Percentiles rank a stretch among this genome's conserved stretches.
phyloP scores from a whole-genome alignment of 202 grass and related monocot genomes.

The Cymbopogon flexuosus region DNA sequence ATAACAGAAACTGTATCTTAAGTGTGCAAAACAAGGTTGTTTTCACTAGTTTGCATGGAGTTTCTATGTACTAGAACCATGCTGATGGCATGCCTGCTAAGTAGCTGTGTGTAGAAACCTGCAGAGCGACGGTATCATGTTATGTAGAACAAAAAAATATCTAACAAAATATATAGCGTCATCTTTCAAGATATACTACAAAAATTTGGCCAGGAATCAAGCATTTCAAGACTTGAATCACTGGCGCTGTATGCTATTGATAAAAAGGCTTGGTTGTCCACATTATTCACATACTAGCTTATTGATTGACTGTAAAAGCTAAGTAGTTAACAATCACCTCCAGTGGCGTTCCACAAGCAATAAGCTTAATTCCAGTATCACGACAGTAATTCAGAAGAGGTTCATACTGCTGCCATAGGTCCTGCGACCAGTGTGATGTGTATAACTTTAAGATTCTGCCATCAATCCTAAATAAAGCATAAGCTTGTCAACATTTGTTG shows the following conservation, averaged over 20 bases:
- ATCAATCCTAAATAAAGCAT: constrained; percentile 67
- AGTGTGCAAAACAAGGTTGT: not conserved
- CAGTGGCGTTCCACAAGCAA: constrained; percentile 80
- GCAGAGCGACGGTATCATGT: constrained; percentile 5
- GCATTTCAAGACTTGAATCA: constrained; percentile 18
- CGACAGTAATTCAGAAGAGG: constrained; percentile 82
- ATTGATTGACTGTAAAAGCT: not conserved
- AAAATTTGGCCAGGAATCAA: not conserved
- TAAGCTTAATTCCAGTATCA: constrained; percentile 69
- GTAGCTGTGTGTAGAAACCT: not conserved
- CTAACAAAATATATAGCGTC: not conserved
- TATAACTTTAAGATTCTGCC: constrained; percentile 60
- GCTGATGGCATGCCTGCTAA: not conserved
- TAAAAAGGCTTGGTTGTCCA: not conserved
- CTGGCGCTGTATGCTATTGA: not conserved
- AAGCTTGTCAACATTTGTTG: not conserved
- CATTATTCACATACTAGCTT: not conserved
- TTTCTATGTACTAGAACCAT: constrained; percentile 8
- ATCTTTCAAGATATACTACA: constrained; percentile 15
- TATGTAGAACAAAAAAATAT: not conserved
- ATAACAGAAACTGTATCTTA: not conserved
- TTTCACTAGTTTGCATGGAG: not conserved
- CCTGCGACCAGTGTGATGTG: constrained; percentile 68
- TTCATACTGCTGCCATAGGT: constrained; percentile 83
- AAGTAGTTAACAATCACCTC: constrained; percentile 50